Evolutionary conservation across 2,329 filamentous ascomycete genomes (phyloP), one percentile per base, ranked within the genome.

Genomic region (Aspergillus sergii): DNA sequence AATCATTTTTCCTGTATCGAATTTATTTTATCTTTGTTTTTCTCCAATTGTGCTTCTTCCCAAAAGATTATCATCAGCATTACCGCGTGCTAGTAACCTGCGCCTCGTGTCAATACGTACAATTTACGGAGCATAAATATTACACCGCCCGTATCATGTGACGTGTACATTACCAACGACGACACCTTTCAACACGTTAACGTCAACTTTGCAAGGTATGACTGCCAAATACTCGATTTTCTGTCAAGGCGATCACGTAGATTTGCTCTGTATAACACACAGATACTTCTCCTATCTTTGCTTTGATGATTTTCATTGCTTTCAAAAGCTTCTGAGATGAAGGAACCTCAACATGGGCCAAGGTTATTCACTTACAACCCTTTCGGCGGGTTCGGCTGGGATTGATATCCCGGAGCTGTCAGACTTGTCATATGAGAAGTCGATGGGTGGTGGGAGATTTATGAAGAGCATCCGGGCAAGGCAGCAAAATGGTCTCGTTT

Each of bases 391-490:
- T 76, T 91, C 93, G 60, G 94, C 94, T 62, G 93, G 93, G 71
- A 97, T 99, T 77, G 94, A 99, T 78, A 88, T 96, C 32, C 91
- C 94, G 45, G 94, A 99, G 82, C 87, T 99, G 48, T 87, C 91
- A 50, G 95, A 98, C 75, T 83, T 98, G 63, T 88, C 90, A 43
- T 97, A 97, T 81, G 95, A 99, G 80, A 93, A 91, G 79, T 93
- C 93, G 41, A 88, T 99, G 73, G 94, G 94, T 55, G 93, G 91
- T 69, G 93, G 93, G 28, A 89, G 95, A 43, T 97, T 99, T 73
- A 95, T 99, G 90, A 97, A 98, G 80, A 95, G 92, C 67, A 94
- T 98, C 68, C 89, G 94, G 68, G 95, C 94, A 28, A 87, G 93
- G 57, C 92, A 96, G 76, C 91, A 91, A 72, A 91, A 97, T 82